Percentiles rank a stretch among this genome's conserved stretches.
phyloP scores from a whole-genome alignment of 495 filamentous ascomycete genomes.

The Cercophora scortea region DNA sequence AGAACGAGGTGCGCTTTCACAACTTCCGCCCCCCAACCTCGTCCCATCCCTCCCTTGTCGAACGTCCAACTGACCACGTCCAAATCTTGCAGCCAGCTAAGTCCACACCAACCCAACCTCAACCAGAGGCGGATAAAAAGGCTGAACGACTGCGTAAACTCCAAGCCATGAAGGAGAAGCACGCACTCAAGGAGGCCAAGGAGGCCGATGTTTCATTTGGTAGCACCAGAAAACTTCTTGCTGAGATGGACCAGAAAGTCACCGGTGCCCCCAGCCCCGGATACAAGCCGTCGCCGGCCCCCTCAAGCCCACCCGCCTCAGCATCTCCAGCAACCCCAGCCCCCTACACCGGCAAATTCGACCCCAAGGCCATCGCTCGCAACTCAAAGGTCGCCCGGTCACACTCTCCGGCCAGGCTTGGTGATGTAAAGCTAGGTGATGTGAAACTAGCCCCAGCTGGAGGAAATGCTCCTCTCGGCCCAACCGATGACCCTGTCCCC shows the following conservation, averaged over 20 bases:
- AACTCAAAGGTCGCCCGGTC: constrained; percentile 52
- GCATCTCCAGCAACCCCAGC: constrained; percentile 32
- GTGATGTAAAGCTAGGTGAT: constrained; percentile 23
- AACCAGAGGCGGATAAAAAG: constrained; percentile 76
- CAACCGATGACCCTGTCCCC: not conserved
- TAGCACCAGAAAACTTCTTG: constrained; percentile 58
- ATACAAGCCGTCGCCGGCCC: constrained; percentile 45
- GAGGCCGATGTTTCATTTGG: constrained; percentile 59
- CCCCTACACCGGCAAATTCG: constrained; percentile 73
- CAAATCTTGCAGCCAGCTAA: constrained; percentile 32
- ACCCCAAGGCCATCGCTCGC: constrained; percentile 79
- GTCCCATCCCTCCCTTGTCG: not conserved
- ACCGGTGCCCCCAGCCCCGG: constrained; percentile 45
- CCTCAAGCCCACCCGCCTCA: constrained; percentile 45
- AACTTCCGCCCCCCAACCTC: not conserved
- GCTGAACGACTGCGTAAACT: constrained; percentile 76
- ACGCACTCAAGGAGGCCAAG: constrained; percentile 70
- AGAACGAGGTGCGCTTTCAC: constrained; percentile 42
- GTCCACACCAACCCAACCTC: constrained; percentile 44
- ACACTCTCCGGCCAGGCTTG: constrained; percentile 29
- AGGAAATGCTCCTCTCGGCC: constrained; percentile 20
- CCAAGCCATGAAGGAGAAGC: constrained; percentile 88
- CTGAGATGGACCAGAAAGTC: constrained; percentile 69
- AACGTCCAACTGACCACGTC: constrained; percentile 10
- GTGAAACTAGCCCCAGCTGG: constrained; percentile 17